Conservation (phyloP, 257 asterid genomes). For the Petunia axillaris region DNA sequence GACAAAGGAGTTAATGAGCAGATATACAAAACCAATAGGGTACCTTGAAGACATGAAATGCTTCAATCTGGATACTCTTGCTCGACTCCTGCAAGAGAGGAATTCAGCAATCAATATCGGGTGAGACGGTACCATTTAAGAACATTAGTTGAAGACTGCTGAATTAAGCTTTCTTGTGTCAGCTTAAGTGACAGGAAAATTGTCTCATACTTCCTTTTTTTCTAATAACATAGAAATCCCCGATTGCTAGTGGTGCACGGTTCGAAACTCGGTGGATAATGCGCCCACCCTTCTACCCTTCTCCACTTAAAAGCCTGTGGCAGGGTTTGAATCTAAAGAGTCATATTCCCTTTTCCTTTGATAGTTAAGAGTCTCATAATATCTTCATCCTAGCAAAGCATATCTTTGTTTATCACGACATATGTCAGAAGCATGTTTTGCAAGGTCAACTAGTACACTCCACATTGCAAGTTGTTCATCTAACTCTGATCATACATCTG, state of each 20-base stretch:
- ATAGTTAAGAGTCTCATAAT: too few species aligned
- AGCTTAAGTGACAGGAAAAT: neutral
- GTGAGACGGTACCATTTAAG: neutral
- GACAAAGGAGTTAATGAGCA: neutral
- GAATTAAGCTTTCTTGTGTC: neutral
- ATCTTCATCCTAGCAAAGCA: neutral
- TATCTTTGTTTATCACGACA: neutral
- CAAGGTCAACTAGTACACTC: neutral
- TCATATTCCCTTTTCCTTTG: too few species aligned
- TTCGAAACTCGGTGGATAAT: too few species aligned
- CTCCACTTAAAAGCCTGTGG: too few species aligned
- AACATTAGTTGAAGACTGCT: neutral
- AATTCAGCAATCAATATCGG: conserved; percentile 11
- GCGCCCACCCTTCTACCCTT: too few species aligned
- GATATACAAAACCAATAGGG: neutral
- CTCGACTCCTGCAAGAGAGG: conserved; percentile 69
- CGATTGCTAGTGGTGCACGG: too few species aligned
- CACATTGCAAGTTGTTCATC: neutral
- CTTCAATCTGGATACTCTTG: conserved; percentile 92
- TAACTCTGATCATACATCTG: neutral
- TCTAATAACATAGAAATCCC: neutral
- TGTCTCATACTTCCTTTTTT: neutral
- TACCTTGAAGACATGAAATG: conserved; percentile 96
- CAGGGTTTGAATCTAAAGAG: too few species aligned
- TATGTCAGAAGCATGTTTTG: neutral